Evolutionary conservation across 2,329 filamentous ascomycete genomes (phyloP), one percentile per base, ranked within the genome.

Genomic region (Curvularia spicifera): DNA sequence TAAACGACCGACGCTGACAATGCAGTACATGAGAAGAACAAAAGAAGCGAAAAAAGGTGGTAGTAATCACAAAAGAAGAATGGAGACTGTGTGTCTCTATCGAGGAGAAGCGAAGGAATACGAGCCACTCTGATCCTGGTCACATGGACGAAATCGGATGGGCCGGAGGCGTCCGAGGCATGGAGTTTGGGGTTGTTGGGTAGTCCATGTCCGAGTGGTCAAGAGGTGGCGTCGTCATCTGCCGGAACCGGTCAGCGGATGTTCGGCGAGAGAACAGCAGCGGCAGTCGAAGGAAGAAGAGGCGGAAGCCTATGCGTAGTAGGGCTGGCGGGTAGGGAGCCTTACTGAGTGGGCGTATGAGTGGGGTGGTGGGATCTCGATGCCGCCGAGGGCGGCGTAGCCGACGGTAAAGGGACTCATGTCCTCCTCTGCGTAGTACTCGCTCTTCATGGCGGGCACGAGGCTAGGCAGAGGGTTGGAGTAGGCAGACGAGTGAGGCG

Each of bases 321-420:
- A 76, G 59, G 70, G 63, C 65, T 76, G 74, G 65, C 73, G 72
- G 71, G 72, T 67, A 62, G 75, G 81, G 76, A 80, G 80, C 88
- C 87, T 89, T 88, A 93, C 90, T 76, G 86, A 85, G 68, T 87
- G 81, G 74, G 89, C 85, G 81, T 91, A 91, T 26, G 84, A 81
- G 67, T 85, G 82, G 57, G 82, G 79, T 58, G 81, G 78, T 72
- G 83, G 83, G 67, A 89, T 84, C 68, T 90, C 88, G 73, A 91
- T 84, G 50, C 82, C 57, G 84, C 81, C 76, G 61, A 89, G 82
- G 68, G 87, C 88, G 65, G 83, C 81, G 75, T 91, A 91, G 78
- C 81, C 84, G 79, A 90, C 85, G 77, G 88, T 90, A 71, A 87
- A 87, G 5, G 88, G 84, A 65, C 83, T 85, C 57, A 90, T 82